Evolutionary conservation across 2,329 filamentous ascomycete species (phyloP).

Genomic region (Apiospora kogelbergensis): DNA sequence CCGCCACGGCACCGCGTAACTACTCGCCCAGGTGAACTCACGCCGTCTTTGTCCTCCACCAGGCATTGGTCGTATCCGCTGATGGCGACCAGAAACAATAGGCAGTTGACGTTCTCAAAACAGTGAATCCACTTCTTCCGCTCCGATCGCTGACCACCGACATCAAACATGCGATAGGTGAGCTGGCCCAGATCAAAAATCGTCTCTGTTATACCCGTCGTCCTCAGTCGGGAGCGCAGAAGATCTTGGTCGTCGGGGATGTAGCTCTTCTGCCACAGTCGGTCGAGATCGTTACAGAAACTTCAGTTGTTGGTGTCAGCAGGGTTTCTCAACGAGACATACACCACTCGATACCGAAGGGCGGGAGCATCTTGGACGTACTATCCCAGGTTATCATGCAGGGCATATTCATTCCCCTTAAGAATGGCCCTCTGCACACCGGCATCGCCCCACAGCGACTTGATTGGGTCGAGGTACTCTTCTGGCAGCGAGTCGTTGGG

Average conservation of each 20-base stretch:
- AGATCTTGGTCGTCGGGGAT: constrained; percentile 93
- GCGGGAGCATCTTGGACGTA: constrained; percentile 45
- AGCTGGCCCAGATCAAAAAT: constrained; percentile 89
- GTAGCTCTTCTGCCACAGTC: constrained; percentile 75
- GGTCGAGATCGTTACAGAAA: constrained; percentile 79
- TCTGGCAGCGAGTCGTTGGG: constrained; percentile 77
- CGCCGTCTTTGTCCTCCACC: constrained; percentile 93
- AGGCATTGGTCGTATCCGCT: constrained; percentile 96
- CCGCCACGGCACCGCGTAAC: constrained; percentile 13
- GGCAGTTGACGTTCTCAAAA: constrained; percentile 89
- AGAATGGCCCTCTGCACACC: constrained; percentile 86
- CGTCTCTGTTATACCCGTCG: constrained; percentile 94
- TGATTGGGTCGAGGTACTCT: constrained; percentile 79
- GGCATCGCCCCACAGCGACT: constrained; percentile 77
- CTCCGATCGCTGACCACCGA: constrained; percentile 88
- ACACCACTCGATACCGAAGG: background rate
- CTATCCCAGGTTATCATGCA: constrained; percentile 96
- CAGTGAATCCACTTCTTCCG: constrained; percentile 98
- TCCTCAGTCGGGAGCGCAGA: constrained; percentile 83
- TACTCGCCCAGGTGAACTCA: constrained; percentile 47
- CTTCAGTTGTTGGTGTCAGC: constrained; percentile 45
- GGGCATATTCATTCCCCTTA: constrained; percentile 93
- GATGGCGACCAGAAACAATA: constrained; percentile 91
- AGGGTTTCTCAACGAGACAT: background rate
- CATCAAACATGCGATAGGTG: constrained; percentile 96